Conservation (phyloP, 208 protist genomes). For the Hexamita inflata region DNA sequence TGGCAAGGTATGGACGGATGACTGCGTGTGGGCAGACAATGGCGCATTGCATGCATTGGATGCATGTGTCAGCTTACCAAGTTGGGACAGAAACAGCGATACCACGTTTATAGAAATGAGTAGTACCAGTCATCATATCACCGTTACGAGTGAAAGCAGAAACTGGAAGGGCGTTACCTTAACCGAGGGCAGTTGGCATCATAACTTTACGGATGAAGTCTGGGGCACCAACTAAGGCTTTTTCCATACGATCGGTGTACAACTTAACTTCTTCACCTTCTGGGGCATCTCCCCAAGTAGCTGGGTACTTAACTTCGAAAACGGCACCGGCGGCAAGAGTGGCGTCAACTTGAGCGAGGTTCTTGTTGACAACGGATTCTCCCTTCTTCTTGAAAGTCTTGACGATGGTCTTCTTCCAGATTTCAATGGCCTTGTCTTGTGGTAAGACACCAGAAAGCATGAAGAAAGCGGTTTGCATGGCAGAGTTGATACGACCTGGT, state of each 20-base stretch:
- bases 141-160: neutral
- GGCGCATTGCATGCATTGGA: constrained; percentile 58
- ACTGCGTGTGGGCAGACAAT: constrained; percentile 57
- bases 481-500: constrained; percentile 52
- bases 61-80: constrained; percentile 54
- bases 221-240: neutral
- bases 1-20: constrained; percentile 54
- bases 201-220: constrained; percentile 30
- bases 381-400: constrained; percentile 54
- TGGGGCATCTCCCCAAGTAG: constrained; percentile 27
- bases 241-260: neutral
- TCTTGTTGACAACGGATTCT: constrained; percentile 47
- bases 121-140: constrained; percentile 27
- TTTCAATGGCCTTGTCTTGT: constrained; percentile 44
- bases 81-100: constrained; percentile 48
- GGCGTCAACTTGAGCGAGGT: constrained; percentile 42
- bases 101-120: constrained; percentile 52
- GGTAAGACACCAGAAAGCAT: constrained; percentile 48
- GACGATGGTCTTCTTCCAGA: constrained; percentile 49
- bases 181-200: neutral
- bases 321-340: constrained; percentile 17
- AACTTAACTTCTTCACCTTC: neutral
- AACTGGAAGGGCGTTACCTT: constrained; percentile 4
- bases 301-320: constrained; percentile 31
- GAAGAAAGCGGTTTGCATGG: constrained; percentile 61